Evolutionary conservation across 2,329 filamentous ascomycete species (phyloP).

Genomic region (Penicillium polonicum): DNA sequence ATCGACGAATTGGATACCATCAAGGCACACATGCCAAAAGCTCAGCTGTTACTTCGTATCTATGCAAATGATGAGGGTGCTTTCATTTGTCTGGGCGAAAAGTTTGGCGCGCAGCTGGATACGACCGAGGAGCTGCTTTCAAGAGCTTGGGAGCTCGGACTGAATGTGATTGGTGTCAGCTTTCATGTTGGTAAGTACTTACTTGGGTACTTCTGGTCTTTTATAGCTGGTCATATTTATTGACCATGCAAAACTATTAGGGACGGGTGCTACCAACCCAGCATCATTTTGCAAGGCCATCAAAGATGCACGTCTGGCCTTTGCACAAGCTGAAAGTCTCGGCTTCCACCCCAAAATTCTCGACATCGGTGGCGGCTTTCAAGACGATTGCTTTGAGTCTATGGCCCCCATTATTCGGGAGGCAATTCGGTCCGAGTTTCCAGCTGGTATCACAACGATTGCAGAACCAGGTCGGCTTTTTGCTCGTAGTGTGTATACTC

Average conservation of each 20-base stretch:
- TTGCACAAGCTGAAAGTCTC: constrained; percentile 13
- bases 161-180: constrained; percentile 29
- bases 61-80: constrained; percentile 20
- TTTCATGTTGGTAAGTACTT: constrained; percentile 30
- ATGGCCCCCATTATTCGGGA: constrained; percentile 16
- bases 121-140: constrained; percentile 16
- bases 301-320: constrained; percentile 17
- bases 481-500: constrained; percentile 23
- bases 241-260: not conserved
- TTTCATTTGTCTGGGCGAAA: constrained; percentile 16
- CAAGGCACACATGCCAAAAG: constrained; percentile 18
- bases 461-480: constrained; percentile 30
- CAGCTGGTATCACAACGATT: constrained; percentile 15
- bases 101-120: constrained; percentile 26
- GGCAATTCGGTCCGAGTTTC: constrained; percentile 11
- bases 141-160: constrained; percentile 22
- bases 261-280: constrained; percentile 20
- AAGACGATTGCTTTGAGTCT: constrained; percentile 22
- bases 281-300: constrained; percentile 21
- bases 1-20: constrained; percentile 30
- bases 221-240: not conserved
- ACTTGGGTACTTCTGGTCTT: not conserved
- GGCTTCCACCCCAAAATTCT: constrained; percentile 22
- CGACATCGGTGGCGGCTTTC: constrained; percentile 32
- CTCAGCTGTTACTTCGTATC: constrained; percentile 26